Evolutionary conservation across 108 stramenopile species (phyloP).

Genomic region (Cyclotella atomus): DNA sequence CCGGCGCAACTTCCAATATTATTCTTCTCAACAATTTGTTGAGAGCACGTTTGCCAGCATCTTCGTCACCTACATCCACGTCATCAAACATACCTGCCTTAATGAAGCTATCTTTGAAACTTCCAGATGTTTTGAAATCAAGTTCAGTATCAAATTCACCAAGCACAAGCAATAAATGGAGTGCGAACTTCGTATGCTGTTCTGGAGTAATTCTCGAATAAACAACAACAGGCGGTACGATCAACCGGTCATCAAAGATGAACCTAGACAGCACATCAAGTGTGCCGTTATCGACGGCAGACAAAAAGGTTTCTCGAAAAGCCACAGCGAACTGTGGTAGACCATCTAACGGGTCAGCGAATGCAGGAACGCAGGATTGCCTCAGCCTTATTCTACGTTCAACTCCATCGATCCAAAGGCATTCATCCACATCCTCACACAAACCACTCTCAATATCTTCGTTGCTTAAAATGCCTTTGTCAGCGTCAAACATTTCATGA

Average conservation of each 20-base stretch:
- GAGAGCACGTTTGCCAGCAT: too few relatives aligned
- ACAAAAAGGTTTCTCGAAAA: too few relatives aligned
- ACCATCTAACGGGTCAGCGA: too few relatives aligned
- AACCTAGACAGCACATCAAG: too few relatives aligned
- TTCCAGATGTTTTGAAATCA: background rate
- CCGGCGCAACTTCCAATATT: background rate
- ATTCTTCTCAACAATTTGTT: too few relatives aligned
- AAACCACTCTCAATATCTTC: background rate
- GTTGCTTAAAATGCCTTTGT: background rate
- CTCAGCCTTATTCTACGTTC: too few relatives aligned
- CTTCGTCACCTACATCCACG: background rate
- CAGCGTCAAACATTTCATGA: slow-evolving; percentile 19
- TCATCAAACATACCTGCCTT: background rate
- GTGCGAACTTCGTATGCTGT: background rate
- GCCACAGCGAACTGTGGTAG: too few relatives aligned
- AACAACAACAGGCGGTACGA: slow-evolving; percentile 10
- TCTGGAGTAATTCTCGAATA: slow-evolving; percentile 15
- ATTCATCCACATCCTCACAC: background rate
- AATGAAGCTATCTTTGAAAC: slow-evolving; percentile 7
- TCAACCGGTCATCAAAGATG: background rate
- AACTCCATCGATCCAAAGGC: slow-evolving; percentile 12
- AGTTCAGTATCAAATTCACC: slow-evolving; percentile 30
- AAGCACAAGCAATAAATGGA: slow-evolving; percentile 16
- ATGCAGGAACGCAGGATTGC: too few relatives aligned
- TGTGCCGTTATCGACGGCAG: background rate